Evolutionary conservation across 2,329 filamentous ascomycete genomes (phyloP).

Genomic region (Capronia americana): DNA sequence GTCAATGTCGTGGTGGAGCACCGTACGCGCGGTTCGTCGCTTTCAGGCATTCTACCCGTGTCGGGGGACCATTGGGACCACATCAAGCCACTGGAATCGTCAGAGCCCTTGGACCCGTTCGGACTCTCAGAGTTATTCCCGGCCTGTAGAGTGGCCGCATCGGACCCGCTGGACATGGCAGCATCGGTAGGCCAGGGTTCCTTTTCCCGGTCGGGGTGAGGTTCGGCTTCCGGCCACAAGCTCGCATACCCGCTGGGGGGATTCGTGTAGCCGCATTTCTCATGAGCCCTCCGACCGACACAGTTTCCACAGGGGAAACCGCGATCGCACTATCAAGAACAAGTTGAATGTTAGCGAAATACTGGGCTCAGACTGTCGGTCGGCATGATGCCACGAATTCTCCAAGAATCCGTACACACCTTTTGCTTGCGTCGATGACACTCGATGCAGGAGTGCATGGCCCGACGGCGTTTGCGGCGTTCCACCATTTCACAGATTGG

Average conservation of each 20-base stretch:
- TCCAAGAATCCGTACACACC: background rate
- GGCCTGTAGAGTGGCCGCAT: no score
- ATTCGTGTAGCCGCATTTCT: background rate
- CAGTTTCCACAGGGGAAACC: background rate
- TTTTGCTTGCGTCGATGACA: background rate
- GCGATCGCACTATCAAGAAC: background rate
- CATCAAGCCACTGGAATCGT: no score
- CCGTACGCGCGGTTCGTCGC: background rate
- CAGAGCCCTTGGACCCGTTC: background rate
- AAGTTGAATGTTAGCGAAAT: background rate
- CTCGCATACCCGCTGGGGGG: background rate
- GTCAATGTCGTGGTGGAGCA: background rate
- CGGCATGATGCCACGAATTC: background rate
- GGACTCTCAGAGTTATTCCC: background rate
- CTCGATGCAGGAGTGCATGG: conserved; percentile 1
- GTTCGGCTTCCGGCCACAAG: no score
- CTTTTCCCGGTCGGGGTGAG: no score
- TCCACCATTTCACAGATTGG: background rate
- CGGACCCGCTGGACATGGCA: no score
- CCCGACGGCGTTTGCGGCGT: conserved; percentile 2
- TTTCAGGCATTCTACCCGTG: background rate
- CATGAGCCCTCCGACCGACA: background rate
- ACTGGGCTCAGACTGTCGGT: background rate
- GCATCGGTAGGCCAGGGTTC: no score
- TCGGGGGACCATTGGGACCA: no score